These are phyloP conservation scores for Plasmodium knowlesi DNA, from an alignment of 169 alveolate species.

Conservation along the genomic window DNA sequence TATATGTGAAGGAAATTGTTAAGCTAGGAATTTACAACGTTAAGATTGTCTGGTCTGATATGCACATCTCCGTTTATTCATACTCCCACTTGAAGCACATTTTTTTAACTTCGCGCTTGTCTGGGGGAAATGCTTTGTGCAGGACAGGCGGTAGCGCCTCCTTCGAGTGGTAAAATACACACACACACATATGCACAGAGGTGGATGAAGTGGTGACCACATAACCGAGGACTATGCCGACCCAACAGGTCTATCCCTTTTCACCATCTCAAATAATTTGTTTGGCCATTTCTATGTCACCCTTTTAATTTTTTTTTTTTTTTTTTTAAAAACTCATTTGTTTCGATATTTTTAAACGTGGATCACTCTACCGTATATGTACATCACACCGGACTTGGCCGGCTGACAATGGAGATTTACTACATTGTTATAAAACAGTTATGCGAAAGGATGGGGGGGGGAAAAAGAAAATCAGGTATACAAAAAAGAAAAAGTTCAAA, in stretches of 20 bases:
- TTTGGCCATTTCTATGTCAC: not conserved
- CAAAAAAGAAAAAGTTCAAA: not conserved
- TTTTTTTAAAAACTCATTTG: not conserved
- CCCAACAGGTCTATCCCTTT: not conserved
- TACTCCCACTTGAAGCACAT: conserved; percentile 58
- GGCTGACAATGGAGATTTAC: not conserved
- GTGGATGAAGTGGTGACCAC: not conserved
- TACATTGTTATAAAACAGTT: not conserved
- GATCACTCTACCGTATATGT: not conserved
- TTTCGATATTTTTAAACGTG: not conserved
- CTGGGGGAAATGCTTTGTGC: not conserved
- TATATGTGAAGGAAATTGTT: conserved; percentile 84
- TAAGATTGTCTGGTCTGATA: conserved; percentile 91
- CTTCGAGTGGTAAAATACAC: conserved; percentile 35
- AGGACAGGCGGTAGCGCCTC: not conserved
- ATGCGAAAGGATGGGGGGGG: not conserved
- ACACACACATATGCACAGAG: not conserved
- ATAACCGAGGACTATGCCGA: not conserved
- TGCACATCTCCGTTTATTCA: conserved; percentile 83
- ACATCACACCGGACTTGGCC: not conserved
- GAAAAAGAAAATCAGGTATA: not conserved
- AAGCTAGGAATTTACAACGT: conserved; percentile 90
- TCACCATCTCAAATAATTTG: not conserved
- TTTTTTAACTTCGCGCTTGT: conserved; percentile 6
- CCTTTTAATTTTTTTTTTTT: not conserved